Conservation (phyloP, 176 grass and related monocot genomes). For the Luzula sylvatica region DNA sequence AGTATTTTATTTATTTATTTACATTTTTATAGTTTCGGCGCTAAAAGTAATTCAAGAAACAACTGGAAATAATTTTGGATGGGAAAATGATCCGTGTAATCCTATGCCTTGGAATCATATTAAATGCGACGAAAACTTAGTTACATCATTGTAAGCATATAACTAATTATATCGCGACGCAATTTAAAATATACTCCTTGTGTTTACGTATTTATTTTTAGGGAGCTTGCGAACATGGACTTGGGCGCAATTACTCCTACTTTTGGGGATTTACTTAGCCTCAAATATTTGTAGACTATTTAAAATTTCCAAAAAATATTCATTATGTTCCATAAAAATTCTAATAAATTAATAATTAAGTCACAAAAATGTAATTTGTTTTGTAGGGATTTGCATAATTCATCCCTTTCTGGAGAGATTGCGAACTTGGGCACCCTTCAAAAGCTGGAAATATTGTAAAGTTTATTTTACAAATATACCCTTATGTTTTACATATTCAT, state of each 20-base stretch:
- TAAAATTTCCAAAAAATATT: neutral
- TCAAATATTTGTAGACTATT: conserved; percentile 29
- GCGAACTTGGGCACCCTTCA: conserved; percentile 30
- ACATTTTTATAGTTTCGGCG: conserved; percentile 21
- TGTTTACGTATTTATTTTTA: conserved; percentile 11
- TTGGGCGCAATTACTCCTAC: conserved; percentile 33
- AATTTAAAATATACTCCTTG: neutral
- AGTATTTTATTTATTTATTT: conserved; percentile 1
- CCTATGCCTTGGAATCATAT: conserved; percentile 28
- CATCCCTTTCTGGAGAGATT: conserved; percentile 30
- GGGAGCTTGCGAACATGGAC: conserved; percentile 29
- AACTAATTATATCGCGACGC: neutral
- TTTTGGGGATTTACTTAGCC: conserved; percentile 28
- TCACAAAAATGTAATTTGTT: neutral
- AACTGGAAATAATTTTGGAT: conserved; percentile 27
- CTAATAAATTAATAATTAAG: neutral
- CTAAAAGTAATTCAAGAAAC: conserved; percentile 31
- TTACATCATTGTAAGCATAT: conserved; percentile 27
- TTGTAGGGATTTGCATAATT: conserved; percentile 31
- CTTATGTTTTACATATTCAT: neutral
- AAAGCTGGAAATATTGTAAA: conserved; percentile 28
- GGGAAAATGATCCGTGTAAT: conserved; percentile 34
- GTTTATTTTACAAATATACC: neutral
- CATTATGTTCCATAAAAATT: neutral
- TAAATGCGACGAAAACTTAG: conserved; percentile 22